phyloP scores from a whole-genome alignment of 805 yeast species.

The Candida insectalens region DNA sequence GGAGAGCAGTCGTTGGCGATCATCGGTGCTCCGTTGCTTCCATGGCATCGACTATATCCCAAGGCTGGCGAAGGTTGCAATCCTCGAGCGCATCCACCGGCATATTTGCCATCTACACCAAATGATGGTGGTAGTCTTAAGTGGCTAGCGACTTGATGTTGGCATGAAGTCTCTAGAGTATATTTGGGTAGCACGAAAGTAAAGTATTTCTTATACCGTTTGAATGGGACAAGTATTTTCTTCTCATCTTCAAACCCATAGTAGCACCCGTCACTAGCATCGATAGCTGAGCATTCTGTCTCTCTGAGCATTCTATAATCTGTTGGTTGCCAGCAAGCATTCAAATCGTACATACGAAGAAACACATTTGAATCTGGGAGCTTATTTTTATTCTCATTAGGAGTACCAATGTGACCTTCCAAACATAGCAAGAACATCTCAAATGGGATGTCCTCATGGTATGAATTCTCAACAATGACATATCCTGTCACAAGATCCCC shows the following conservation, averaged over 20 bases:
- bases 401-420: slow-evolving; percentile 35
- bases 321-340: slow-evolving; percentile 37
- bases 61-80: slow-evolving; percentile 27
- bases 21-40: slow-evolving; percentile 41
- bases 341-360: slow-evolving; percentile 33
- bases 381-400: background rate
- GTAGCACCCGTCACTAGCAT: slow-evolving; percentile 16
- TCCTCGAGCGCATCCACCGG: slow-evolving; percentile 13
- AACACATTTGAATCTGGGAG: background rate
- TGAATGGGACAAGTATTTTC: slow-evolving; percentile 36
- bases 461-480: slow-evolving; percentile 31
- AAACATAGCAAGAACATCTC: slow-evolving; percentile 53
- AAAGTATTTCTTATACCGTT: slow-evolving; percentile 44
- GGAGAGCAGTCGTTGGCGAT: slow-evolving; percentile 35
- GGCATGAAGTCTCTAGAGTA: slow-evolving; percentile 43
- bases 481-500: slow-evolving; percentile 61
- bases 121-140: slow-evolving; percentile 30
- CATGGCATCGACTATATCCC: slow-evolving; percentile 47
- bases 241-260: slow-evolving; percentile 35
- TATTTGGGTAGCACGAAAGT: slow-evolving; percentile 45
- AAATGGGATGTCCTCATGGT: slow-evolving; percentile 36
- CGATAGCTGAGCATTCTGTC: slow-evolving; percentile 4
- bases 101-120: slow-evolving; percentile 24
- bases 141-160: slow-evolving; percentile 28
- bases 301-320: too few relatives aligned